Conservation (phyloP, 768 basidiomycete genomes). For the Terana coerulea region DNA sequence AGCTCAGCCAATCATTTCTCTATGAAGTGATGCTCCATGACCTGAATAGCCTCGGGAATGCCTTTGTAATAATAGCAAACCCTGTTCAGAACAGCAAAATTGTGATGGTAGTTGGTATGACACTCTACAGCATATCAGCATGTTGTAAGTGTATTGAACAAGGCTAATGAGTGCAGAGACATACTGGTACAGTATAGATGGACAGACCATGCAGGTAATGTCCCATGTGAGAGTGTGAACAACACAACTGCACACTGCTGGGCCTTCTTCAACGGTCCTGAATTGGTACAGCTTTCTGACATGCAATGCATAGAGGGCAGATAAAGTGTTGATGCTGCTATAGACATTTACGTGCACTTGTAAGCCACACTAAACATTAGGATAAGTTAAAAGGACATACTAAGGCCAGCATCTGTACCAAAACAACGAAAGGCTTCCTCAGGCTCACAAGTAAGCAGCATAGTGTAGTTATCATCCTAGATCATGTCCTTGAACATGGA, state of each 20-base stretch:
- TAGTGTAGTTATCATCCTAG: neutral
- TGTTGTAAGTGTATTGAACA: neutral
- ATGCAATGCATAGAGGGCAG: neutral
- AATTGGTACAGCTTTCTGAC: neutral
- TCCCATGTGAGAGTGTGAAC: neutral
- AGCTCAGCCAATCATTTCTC: neutral
- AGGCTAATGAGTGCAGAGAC: neutral
- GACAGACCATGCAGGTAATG: neutral
- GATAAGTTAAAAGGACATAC: neutral
- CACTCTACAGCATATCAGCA: neutral
- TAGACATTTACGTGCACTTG: neutral
- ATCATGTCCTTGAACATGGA: neutral
- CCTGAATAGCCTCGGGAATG: neutral
- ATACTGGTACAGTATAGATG: conserved; percentile 4
- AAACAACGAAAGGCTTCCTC: neutral
- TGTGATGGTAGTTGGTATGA: conserved; percentile 3
- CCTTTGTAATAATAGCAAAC: neutral
- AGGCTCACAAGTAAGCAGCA: neutral
- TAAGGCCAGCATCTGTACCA: neutral
- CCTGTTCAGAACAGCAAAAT: neutral
- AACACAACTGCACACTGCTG: neutral
- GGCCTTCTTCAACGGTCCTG: neutral
- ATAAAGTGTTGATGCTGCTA: neutral
- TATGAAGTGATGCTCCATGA: neutral
- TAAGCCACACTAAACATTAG: neutral